A percentile compares a stretch with the other conserved stretches of the same genome.
Conservation (phyloP, 352 stramenopile species). For the Phytophthora vignae region DNA sequence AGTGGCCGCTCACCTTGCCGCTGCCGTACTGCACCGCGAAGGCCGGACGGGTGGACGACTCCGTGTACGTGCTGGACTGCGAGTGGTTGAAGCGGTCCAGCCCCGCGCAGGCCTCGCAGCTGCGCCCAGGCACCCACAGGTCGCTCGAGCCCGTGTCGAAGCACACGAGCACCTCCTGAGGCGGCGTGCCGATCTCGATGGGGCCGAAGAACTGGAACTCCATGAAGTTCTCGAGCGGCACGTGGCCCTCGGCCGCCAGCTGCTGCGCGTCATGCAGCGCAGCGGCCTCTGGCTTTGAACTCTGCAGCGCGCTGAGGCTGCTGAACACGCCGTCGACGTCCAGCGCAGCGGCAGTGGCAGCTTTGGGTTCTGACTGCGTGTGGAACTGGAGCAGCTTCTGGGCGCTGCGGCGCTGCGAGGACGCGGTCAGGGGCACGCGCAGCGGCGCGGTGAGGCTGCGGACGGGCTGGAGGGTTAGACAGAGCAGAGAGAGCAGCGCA, state of each 20-base stretch:
- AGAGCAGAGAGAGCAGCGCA: background rate
- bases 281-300: conserved; percentile 1
- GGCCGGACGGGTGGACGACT: conserved; percentile 39
- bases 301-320: conserved; percentile 30
- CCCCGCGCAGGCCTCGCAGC: conserved; percentile 68
- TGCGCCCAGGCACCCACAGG: conserved; percentile 72
- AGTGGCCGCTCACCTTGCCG: conserved; percentile 70
- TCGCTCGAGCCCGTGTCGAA: conserved; percentile 88
- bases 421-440: conserved; percentile 50
- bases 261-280: conserved; percentile 42
- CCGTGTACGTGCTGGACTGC: conserved; percentile 55
- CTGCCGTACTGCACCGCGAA: conserved; percentile 85
- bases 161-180: conserved; percentile 77
- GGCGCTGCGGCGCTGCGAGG: conserved; percentile 35
- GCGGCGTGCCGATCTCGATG: conserved; percentile 66
- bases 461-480: background rate
- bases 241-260: conserved; percentile 44
- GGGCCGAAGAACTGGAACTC: conserved; percentile 88
- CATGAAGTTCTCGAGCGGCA: conserved; percentile 84
- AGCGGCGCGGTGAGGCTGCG: conserved; percentile 27
- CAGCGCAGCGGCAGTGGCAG: conserved; percentile 11
- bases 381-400: conserved; percentile 51
- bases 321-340: conserved; percentile 27
- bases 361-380: conserved; percentile 21
- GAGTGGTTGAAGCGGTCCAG: conserved; percentile 57